phyloP scores from a whole-genome alignment of 805 yeast genomes.

The Hanseniaspora guilliermondii region DNA sequence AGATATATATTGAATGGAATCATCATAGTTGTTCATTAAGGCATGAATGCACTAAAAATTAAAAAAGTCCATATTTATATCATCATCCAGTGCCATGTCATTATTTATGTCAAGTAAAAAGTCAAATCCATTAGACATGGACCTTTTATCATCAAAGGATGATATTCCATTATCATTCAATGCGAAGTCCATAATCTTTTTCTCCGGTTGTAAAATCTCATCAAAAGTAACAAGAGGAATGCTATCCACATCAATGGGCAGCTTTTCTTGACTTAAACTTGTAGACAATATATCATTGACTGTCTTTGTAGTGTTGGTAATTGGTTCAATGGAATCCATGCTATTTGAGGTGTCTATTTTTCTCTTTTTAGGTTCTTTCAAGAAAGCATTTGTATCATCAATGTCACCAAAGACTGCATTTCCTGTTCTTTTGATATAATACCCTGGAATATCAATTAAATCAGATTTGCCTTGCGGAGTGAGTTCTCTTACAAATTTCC shows the following conservation, averaged over 20 bases:
- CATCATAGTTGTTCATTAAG: no score
- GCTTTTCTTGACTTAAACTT: background rate
- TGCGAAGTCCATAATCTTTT: background rate
- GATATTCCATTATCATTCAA: background rate
- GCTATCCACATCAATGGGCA: background rate
- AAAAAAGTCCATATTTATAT: constrained; percentile 12
- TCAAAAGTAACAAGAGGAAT: background rate
- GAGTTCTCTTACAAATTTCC: background rate
- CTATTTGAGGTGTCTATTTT: background rate
- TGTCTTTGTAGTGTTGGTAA: background rate
- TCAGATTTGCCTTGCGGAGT: background rate
- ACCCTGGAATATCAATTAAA: constrained; percentile 1
- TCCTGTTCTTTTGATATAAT: constrained; percentile 3
- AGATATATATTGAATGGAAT: no score
- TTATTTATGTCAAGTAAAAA: constrained; percentile 9
- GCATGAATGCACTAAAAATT: background rate
- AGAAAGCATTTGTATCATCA: background rate
- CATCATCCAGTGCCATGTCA: constrained; percentile 6
- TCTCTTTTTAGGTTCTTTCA: constrained; percentile 2
- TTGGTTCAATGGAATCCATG: no score
- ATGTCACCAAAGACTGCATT: background rate
- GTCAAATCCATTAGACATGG: background rate
- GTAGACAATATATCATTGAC: background rate
- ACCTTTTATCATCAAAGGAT: background rate
- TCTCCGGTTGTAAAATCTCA: constrained; percentile 3